A percentile compares a stretch with the other conserved stretches of the same genome.
Evolutionary conservation across 2,329 filamentous ascomycete genomes (phyloP).

Genomic region (Cladophialophora immunda): DNA sequence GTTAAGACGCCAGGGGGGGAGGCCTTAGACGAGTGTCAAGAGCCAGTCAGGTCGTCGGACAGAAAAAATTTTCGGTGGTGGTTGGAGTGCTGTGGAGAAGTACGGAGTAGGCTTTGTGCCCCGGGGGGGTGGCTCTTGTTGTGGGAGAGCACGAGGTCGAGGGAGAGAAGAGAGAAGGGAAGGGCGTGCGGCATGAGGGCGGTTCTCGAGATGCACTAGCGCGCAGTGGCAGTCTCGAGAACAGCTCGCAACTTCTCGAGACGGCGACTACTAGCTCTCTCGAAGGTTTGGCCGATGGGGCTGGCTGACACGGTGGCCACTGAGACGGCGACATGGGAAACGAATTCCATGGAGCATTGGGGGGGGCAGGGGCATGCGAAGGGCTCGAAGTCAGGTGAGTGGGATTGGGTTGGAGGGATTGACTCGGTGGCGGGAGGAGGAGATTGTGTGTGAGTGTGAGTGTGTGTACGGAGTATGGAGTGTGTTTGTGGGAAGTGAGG

Average conservation of each 20-base stretch:
- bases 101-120: neutral
- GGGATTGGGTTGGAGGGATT: neutral
- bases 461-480: no score
- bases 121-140: neutral
- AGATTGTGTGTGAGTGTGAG: no score
- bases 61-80: conserved; percentile 5
- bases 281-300: neutral
- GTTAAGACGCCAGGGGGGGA: neutral
- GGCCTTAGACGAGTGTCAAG: neutral
- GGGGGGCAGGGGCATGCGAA: neutral
- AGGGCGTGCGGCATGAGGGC: neutral
- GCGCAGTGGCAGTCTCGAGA: conserved; percentile 15
- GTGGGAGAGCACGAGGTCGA: conserved; percentile 2
- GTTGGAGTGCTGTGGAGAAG: conserved; percentile 10
- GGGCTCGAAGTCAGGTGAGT: neutral
- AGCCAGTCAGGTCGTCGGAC: conserved; percentile 5
- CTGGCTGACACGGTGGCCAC: neutral
- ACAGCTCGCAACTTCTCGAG: conserved; percentile 24
- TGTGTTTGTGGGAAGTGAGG: neutral
- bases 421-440: neutral
- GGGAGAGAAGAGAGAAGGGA: neutral
- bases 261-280: conserved; percentile 1
- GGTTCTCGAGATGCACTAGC: conserved; percentile 25
- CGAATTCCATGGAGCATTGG: conserved; percentile 11
- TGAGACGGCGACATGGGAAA: conserved; percentile 15